phyloP scores from a whole-genome alignment of 805 yeast genomes.

The Candida fluviatilis region DNA sequence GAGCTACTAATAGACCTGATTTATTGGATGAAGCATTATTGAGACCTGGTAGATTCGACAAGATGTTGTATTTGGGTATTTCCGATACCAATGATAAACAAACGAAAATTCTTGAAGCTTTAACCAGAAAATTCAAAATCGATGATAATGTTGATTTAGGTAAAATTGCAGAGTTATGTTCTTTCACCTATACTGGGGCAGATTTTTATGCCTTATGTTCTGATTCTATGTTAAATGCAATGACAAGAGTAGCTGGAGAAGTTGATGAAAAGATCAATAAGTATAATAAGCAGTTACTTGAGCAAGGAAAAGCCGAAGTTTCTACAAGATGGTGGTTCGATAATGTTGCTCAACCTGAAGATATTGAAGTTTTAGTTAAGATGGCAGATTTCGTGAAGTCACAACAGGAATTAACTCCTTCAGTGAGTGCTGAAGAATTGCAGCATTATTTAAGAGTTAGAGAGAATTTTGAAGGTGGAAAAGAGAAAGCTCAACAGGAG shows the following conservation, averaged over 20 bases:
- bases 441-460: constrained; percentile 78
- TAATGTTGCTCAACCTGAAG: constrained; percentile 62
- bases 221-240: constrained; percentile 93
- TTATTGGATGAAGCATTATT: constrained; percentile 88
- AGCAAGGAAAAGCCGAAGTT: constrained; percentile 38
- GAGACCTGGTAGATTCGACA: constrained; percentile 94
- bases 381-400: constrained; percentile 79
- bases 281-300: constrained; percentile 39
- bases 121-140: constrained; percentile 76
- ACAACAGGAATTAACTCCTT: constrained; percentile 64
- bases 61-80: constrained; percentile 89
- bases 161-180: constrained; percentile 63
- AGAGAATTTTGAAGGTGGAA: constrained; percentile 73
- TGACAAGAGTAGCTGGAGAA: constrained; percentile 80
- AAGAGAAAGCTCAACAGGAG: constrained; percentile 25
- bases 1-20: constrained; percentile 98
- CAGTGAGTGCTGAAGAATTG: constrained; percentile 85
- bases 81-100: constrained; percentile 90
- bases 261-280: constrained; percentile 62
- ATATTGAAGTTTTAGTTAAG: constrained; percentile 63
- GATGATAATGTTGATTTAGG: constrained; percentile 55
- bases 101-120: constrained; percentile 76
- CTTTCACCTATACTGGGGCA: constrained; percentile 94
- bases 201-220: constrained; percentile 95
- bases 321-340: constrained; percentile 91